Evolutionary conservation across 1,284 basidiomycete species (phyloP), one percentile per base, ranked within the genome.

Genomic region (Moesziomyces sp.): DNA sequence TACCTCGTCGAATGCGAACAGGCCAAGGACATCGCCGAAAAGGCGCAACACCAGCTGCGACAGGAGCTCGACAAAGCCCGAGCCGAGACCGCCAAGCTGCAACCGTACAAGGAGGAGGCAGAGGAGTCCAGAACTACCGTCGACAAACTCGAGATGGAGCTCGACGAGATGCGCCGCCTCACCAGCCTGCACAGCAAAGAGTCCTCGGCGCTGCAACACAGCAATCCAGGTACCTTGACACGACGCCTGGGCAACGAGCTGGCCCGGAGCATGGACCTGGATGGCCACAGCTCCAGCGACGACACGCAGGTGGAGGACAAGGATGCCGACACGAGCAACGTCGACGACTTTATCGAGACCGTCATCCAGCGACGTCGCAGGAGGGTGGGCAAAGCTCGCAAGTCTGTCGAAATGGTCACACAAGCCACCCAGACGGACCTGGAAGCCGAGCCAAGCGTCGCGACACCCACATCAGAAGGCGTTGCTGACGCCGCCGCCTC

Each of bases 161-260:
- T 64, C 11, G 65, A 68, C 46, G 71, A 74, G 46, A 23, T 73
- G 46, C 59, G 64, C 16, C 59, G 70, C 16, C 52, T 73, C 19
- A 61, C 70, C 3, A 64, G 55, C 14, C 33, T 59, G 10, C 60
- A 71, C 46, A 66, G 61, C 49, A 66, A 72, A 19, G 62, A 73
- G n/a, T 56, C 54, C 5, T 74, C 68, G 21, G 53, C 52, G 1
- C 85, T 91, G 21, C 57, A 55, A 23, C 50, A 64, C 38, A 69
- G 71, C 58, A 65, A 65, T 30, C 71, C 57, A 5, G 40, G 49
- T 8, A 69, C 65, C n/a, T 30, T 69, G 23, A 58, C 58, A 2
- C 46, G 62, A 30, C 55, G 65, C 3, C 57, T 74, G 5, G 71
- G 66, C 38, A 74, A 69, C 49, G 71, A 74, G 56, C 65, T 74